Percentiles rank a stretch among this genome's conserved stretches.
Evolutionary conservation across 148 eudicot species (phyloP).

Genomic region (Diospyros kaki): DNA sequence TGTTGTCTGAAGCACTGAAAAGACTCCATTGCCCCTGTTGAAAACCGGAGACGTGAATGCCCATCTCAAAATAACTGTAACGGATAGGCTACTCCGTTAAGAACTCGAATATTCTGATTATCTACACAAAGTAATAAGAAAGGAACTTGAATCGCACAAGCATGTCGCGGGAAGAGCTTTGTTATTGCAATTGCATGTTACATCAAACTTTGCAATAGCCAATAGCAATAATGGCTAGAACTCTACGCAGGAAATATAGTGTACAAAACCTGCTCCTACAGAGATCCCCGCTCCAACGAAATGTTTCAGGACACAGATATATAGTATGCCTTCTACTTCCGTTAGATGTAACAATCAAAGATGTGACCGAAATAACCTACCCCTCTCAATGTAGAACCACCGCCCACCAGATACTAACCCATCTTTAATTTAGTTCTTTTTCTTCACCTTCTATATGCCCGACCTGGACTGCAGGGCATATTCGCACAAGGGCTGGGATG

Average conservation of each 20-base stretch:
- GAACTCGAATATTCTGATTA: background rate
- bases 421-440: too few relatives aligned
- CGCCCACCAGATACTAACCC: too few relatives aligned
- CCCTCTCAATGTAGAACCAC: too few relatives aligned
- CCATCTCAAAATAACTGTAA: too few relatives aligned
- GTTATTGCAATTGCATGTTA: background rate
- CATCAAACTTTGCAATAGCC: background rate
- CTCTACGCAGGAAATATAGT: constrained; percentile 1
- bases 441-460: too few relatives aligned
- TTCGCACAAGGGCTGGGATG: constrained; percentile 11
- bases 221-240: background rate
- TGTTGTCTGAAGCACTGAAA: too few relatives aligned
- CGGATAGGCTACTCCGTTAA: background rate
- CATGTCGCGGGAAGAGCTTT: background rate
- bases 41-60: too few relatives aligned
- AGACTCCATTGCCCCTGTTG: too few relatives aligned
- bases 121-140: background rate
- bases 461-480: background rate
- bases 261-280: constrained; percentile 16
- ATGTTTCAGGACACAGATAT: constrained; percentile 9
- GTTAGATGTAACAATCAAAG: background rate
- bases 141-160: background rate
- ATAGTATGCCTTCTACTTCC: constrained; percentile 2
- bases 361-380: background rate
- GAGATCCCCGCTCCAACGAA: constrained; percentile 15